Evolutionary conservation across 75 land plant genomes (phyloP).

Genomic region (Chamaecyparis obtusa): DNA sequence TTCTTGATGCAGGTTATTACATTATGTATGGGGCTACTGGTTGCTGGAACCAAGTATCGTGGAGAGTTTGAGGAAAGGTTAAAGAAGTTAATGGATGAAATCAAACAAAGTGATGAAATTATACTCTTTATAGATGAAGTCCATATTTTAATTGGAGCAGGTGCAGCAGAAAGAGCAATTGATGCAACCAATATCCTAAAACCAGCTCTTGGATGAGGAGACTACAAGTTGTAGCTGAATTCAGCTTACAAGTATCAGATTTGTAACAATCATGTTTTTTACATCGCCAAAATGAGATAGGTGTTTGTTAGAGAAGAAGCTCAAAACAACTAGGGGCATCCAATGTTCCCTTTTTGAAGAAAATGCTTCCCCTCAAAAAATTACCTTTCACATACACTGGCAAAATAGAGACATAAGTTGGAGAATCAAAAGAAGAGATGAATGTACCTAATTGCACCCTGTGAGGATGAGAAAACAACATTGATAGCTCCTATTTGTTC

Average conservation of each 20-base stretch:
- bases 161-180: too few relatives aligned
- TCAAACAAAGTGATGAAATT: too few relatives aligned
- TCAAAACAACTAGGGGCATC: neutral
- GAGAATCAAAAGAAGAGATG: neutral
- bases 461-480: constrained; percentile 73
- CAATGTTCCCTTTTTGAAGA: neutral
- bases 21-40: too few relatives aligned
- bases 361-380: neutral
- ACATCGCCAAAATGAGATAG: neutral
- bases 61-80: too few relatives aligned
- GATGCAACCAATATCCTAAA: too few relatives aligned
- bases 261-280: too few relatives aligned
- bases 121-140: too few relatives aligned
- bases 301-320: neutral
- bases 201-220: neutral
- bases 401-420: too few relatives aligned
- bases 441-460: constrained; percentile 69
- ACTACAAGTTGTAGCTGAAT: constrained; percentile 37
- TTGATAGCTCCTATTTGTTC: constrained; percentile 95
- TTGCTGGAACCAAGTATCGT: too few relatives aligned
- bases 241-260: neutral
- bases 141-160: too few relatives aligned
- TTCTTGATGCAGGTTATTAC: neutral
- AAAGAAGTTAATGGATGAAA: too few relatives aligned
- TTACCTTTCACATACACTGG: too few relatives aligned